Conservation (phyloP, 2,329 filamentous ascomycete species). For the Sclerotinia spermophila region DNA sequence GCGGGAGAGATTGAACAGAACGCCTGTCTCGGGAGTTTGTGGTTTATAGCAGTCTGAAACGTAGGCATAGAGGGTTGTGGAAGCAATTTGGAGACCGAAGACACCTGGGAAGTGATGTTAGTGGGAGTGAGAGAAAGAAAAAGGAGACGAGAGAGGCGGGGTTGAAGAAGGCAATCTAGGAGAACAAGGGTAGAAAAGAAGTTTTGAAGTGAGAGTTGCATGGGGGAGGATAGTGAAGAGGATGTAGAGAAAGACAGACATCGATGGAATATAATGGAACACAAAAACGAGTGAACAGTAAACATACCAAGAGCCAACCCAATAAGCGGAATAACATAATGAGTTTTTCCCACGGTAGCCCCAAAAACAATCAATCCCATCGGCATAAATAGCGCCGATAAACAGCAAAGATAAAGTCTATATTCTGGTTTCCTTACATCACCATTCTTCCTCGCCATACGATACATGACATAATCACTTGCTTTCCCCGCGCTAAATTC, state of each 20-base stretch:
- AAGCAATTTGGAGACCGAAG: conserved; percentile 33
- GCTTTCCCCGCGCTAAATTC: conserved; percentile 32
- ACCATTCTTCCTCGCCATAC: conserved; percentile 24
- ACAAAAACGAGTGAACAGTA: not conserved
- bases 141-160: not conserved
- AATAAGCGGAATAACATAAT: conserved; percentile 28
- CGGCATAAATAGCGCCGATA: conserved; percentile 34
- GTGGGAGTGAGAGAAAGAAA: not conserved
- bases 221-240: not conserved
- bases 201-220: not conserved
- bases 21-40: conserved; percentile 32
- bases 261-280: not conserved
- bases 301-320: conserved; percentile 28
- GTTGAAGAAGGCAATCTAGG: not conserved
- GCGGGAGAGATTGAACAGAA: conserved; percentile 31
- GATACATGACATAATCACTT: conserved; percentile 30
- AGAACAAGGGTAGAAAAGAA: conserved; percentile 30
- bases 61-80: conserved; percentile 33
- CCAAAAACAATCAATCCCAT: conserved; percentile 34
- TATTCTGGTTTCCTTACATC: conserved; percentile 33
- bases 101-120: conserved; percentile 16
- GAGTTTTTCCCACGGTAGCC: conserved; percentile 27
- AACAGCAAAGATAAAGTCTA: conserved; percentile 31
- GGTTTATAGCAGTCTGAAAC: conserved; percentile 33
- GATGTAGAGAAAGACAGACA: not conserved